phyloP scores from a whole-genome alignment of 768 basidiomycete species.

The Guyanaporus albipodus region DNA sequence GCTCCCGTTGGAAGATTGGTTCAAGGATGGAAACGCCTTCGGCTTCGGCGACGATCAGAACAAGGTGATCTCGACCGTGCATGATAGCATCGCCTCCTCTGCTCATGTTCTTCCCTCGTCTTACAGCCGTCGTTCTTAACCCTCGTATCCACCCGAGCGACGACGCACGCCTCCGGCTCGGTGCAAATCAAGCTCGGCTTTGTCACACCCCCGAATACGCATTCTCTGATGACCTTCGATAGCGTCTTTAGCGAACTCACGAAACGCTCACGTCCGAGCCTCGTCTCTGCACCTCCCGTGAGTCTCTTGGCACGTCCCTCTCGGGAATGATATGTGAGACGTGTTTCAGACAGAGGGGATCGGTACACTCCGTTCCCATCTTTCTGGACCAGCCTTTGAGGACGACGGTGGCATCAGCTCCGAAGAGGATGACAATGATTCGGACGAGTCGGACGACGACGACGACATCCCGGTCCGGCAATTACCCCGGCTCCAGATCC shows the following conservation, averaged over 20 bases:
- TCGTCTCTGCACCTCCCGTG: constrained; percentile 78
- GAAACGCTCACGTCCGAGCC: constrained; percentile 58
- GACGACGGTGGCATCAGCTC: constrained; percentile 78
- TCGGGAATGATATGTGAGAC: neutral
- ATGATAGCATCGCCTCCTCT: neutral
- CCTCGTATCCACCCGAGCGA: constrained; percentile 47
- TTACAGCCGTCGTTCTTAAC: constrained; percentile 44
- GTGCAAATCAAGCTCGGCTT: constrained; percentile 64
- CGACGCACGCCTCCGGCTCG: constrained; percentile 46
- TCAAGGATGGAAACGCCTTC: constrained; percentile 39
- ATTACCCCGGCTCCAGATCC: constrained; percentile 23
- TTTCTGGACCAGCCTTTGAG: constrained; percentile 51
- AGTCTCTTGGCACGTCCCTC: constrained; percentile 24
- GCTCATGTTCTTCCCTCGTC: neutral
- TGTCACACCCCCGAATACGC: constrained; percentile 40
- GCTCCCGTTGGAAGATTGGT: constrained; percentile 81
- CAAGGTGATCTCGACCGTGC: constrained; percentile 44
- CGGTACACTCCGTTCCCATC: constrained; percentile 71
- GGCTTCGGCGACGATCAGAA: constrained; percentile 64
- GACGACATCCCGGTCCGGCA: constrained; percentile 32
- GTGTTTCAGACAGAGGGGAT: constrained; percentile 71
- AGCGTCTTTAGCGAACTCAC: constrained; percentile 61
- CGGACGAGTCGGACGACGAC: constrained; percentile 25
- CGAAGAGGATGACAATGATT: constrained; percentile 40
- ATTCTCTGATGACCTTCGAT: constrained; percentile 47